A percentile compares a stretch with the other conserved stretches of the same genome.
phyloP scores from a whole-genome alignment of 2,329 filamentous ascomycete species.

The Pochonia chlamydosporia region DNA sequence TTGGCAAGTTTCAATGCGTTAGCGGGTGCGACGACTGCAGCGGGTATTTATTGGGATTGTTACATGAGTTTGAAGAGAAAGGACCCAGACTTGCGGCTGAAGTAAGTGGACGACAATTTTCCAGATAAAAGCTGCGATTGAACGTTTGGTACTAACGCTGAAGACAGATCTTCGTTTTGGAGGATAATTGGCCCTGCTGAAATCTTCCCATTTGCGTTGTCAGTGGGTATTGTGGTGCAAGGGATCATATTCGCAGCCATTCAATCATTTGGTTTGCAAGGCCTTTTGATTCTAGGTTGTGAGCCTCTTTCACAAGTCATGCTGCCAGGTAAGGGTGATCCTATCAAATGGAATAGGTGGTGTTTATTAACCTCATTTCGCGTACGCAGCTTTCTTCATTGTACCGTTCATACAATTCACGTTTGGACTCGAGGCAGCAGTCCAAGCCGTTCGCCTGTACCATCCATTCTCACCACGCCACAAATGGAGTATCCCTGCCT shows the following conservation, averaged over 20 bases:
- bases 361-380: not conserved
- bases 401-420: slow-evolving; percentile 60
- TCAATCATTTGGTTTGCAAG: slow-evolving; percentile 49
- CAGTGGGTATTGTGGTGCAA: slow-evolving; percentile 52
- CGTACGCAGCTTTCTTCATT: slow-evolving; percentile 55
- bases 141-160: not conserved
- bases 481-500: slow-evolving; percentile 55
- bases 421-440: slow-evolving; percentile 54
- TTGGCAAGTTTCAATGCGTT: slow-evolving; percentile 56
- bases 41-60: slow-evolving; percentile 52
- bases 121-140: not conserved
- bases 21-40: slow-evolving; percentile 49
- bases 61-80: slow-evolving; percentile 40
- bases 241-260: slow-evolving; percentile 50
- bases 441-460: slow-evolving; percentile 47
- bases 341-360: not conserved
- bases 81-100: slow-evolving; percentile 33
- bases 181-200: slow-evolving; percentile 41
- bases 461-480: slow-evolving; percentile 52
- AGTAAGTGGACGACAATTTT: slow-evolving; percentile 25
- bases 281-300: slow-evolving; percentile 47
- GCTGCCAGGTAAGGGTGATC: slow-evolving; percentile 46
- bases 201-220: slow-evolving; percentile 50
- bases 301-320: slow-evolving; percentile 49
- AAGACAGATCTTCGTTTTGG: slow-evolving; percentile 29